phyloP scores from a whole-genome alignment of 2,329 filamentous ascomycete genomes.

The Hymenoscyphus fraxineus region DNA sequence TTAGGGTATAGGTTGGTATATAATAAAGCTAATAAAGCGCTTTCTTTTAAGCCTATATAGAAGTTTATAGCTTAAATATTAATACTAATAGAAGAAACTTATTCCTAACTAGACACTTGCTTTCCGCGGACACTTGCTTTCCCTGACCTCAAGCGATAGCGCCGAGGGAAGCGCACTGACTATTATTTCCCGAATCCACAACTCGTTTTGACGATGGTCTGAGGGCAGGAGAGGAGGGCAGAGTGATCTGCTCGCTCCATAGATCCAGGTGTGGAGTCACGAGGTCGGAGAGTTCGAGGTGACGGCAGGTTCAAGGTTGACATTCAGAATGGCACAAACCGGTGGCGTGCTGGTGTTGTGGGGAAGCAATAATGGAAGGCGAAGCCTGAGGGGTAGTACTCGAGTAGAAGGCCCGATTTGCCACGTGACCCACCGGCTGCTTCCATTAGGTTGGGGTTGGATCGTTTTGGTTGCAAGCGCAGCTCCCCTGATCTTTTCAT shows the following conservation, averaged over 20 bases:
- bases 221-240: background rate
- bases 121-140: too few relatives aligned
- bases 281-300: background rate
- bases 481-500: background rate
- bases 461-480: background rate
- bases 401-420: background rate
- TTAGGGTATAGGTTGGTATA: too few relatives aligned
- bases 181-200: slow-evolving; percentile 1
- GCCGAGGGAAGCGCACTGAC: too few relatives aligned
- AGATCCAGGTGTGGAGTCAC: background rate
- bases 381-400: too few relatives aligned
- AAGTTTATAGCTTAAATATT: too few relatives aligned
- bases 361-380: background rate
- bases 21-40: too few relatives aligned
- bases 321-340: background rate
- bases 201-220: background rate
- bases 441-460: too few relatives aligned
- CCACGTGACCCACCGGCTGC: background rate
- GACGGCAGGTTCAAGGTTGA: background rate
- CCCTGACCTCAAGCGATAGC: too few relatives aligned
- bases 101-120: too few relatives aligned
- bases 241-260: background rate
- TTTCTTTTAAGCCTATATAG: too few relatives aligned
- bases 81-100: too few relatives aligned
- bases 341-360: background rate